A percentile compares a stretch with the other conserved stretches of the same genome.
Conservation (phyloP, 345 rosid species). For the Syzygium jambos region DNA sequence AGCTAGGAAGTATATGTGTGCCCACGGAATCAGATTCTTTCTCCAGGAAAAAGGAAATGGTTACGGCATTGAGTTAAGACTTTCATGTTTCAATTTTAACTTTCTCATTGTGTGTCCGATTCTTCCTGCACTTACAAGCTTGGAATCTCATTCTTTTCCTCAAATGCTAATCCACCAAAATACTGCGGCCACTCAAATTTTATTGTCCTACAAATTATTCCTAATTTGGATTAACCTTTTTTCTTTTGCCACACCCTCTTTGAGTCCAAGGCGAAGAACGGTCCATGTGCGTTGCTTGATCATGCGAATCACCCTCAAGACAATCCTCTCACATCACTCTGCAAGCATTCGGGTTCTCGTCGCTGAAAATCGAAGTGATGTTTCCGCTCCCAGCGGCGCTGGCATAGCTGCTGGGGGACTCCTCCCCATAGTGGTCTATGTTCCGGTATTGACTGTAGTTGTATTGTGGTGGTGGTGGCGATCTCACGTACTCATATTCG, state of each 20-base stretch:
- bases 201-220: constrained; percentile 3
- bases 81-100: neutral
- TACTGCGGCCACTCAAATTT: constrained; percentile 1
- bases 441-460: constrained; percentile 11
- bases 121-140: constrained; percentile 30
- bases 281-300: neutral
- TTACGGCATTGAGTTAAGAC: neutral
- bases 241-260: neutral
- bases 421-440: constrained; percentile 29
- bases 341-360: constrained; percentile 69
- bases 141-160: constrained; percentile 37
- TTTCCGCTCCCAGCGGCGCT: constrained; percentile 21
- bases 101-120: neutral
- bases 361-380: constrained; percentile 59
- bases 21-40: neutral
- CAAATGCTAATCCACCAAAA: constrained; percentile 17
- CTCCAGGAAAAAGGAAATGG: neutral
- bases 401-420: constrained; percentile 17
- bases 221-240: neutral
- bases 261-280: neutral
- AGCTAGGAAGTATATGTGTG: neutral
- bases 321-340: constrained; percentile 18
- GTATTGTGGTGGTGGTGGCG: constrained; percentile 23
- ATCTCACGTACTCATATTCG: constrained; percentile 26
- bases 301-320: neutral